Base-by-base conservation (phyloP, 176 grass and related monocot species). In the Lolium multiflorum region DNA sequence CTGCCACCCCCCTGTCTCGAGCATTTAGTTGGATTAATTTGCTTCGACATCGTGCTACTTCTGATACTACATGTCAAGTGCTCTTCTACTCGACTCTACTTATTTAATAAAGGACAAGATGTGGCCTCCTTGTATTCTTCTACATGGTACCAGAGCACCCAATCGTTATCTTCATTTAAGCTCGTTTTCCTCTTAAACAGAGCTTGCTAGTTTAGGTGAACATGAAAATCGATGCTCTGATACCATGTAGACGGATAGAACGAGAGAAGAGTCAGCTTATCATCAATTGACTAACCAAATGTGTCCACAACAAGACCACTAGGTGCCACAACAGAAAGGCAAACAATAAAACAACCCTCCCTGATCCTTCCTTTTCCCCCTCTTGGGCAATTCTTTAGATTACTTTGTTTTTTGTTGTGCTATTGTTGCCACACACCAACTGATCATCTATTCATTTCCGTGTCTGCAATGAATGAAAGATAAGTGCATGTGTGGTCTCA, bases 101-200 rank as follows among this genome's bases (percentile, higher is more conserved):
- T 74, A 74, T 51, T 51, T 26, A 50, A 71, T 43, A 43, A 5
- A 76, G 16, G 72, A 54, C 22, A 76, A 26, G 72, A 76, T 76
- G 24, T 52, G 4, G 14, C 31, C 47, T 17, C 4, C 17, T 76
- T 52, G 14, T 76, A 76, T 76, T 52, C 72, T 31, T 52, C 14
- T 52, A 76, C 47, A 76, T 52, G 16, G 48, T 76, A 76, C 4
- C 72, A 76, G 24, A 76, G 7, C 22, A 76, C 13, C 72, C 24
- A 1, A 28, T 11, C 24, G 25, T 28, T 21, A 74, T 26, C 22
- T 51, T 74, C 15, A 14, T 76, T 15, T 76, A 4, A 76, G 24
- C 15, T 31, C 8, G 24, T 49, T 74, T 14, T 11, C 47, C 14
- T 52, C 48, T 76, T 31, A 8, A 76, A 76, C 24, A 9, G 24